Evolutionary conservation across 441 rosid genomes (phyloP).

Genomic region (Dalechampia spathulata): DNA sequence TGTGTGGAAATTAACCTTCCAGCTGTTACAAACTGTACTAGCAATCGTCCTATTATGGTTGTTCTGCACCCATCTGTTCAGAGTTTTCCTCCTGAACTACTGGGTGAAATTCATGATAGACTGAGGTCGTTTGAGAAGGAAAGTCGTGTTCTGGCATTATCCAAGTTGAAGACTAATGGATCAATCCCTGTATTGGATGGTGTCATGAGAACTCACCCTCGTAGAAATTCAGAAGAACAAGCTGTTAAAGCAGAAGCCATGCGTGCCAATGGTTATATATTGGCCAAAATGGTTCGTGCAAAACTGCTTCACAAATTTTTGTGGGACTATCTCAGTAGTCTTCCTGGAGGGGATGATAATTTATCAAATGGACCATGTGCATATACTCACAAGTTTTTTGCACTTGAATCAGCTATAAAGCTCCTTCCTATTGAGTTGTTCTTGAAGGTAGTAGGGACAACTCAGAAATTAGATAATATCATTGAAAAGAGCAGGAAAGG

Average conservation of each 20-base stretch:
- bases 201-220: conserved; percentile 57
- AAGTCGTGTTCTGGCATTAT: conserved; percentile 55
- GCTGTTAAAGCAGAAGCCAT: conserved; percentile 61
- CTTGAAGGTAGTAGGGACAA: conserved; percentile 77
- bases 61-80: conserved; percentile 83
- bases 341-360: conserved; percentile 47
- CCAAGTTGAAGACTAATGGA: conserved; percentile 42
- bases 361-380: conserved; percentile 30
- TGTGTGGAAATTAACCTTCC: conserved; percentile 59
- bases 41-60: conserved; percentile 50
- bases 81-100: conserved; percentile 48
- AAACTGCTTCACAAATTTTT: conserved; percentile 80
- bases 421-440: conserved; percentile 83
- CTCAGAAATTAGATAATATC: conserved; percentile 61
- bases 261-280: conserved; percentile 92
- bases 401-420: conserved; percentile 70
- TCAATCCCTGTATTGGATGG: conserved; percentile 65
- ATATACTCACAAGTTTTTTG: conserved; percentile 46
- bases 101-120: conserved; percentile 64
- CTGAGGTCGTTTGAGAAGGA: conserved; percentile 78
- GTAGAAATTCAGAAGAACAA: conserved; percentile 40
- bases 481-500: conserved; percentile 71
- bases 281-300: conserved; percentile 93
- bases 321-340: conserved; percentile 60
- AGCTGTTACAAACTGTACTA: conserved; percentile 70